Percentiles rank a stretch among this genome's conserved stretches.
Evolutionary conservation across 2,329 filamentous ascomycete genomes (phyloP).

Genomic region (Colletotrichum zoysiae): DNA sequence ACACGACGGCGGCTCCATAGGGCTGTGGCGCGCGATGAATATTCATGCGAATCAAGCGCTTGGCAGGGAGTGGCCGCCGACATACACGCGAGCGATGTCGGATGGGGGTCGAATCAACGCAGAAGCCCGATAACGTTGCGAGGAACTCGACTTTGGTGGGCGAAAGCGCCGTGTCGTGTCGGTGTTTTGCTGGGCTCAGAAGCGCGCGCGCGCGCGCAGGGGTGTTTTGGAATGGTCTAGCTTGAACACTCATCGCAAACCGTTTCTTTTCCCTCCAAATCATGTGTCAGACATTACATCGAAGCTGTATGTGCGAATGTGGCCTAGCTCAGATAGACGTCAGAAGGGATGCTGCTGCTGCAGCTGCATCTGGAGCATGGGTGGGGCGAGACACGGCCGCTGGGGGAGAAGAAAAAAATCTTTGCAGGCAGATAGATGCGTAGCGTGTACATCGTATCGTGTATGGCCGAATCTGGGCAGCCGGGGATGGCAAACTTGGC

Average conservation of each 20-base stretch:
- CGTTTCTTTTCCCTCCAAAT: not conserved
- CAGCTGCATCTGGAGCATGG: not conserved
- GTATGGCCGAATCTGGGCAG: not conserved
- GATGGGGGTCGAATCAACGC: not conserved
- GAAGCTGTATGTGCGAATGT: not conserved
- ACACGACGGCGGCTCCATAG: constrained; percentile 3
- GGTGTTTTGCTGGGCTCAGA: not conserved
- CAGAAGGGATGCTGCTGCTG: not conserved
- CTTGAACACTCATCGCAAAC: not conserved
- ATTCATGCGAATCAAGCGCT: constrained; percentile 5
- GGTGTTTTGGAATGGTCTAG: not conserved
- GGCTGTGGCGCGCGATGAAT: not conserved
- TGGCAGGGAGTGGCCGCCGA: not conserved
- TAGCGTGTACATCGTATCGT: too few species aligned
- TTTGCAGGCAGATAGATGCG: not conserved
- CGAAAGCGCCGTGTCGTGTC: not conserved
- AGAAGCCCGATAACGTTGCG: too few species aligned
- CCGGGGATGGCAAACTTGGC: not conserved
- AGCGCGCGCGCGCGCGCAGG: not conserved
- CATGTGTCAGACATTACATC: not conserved
- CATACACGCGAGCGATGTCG: not conserved
- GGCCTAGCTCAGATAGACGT: not conserved
- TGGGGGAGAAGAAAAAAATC: not conserved
- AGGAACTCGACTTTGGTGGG: not conserved
- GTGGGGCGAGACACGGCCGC: not conserved